Evolutionary conservation across 495 filamentous ascomycete species (phyloP), one percentile per base, ranked within the genome.

Genomic region (Extremus antarcticus): DNA sequence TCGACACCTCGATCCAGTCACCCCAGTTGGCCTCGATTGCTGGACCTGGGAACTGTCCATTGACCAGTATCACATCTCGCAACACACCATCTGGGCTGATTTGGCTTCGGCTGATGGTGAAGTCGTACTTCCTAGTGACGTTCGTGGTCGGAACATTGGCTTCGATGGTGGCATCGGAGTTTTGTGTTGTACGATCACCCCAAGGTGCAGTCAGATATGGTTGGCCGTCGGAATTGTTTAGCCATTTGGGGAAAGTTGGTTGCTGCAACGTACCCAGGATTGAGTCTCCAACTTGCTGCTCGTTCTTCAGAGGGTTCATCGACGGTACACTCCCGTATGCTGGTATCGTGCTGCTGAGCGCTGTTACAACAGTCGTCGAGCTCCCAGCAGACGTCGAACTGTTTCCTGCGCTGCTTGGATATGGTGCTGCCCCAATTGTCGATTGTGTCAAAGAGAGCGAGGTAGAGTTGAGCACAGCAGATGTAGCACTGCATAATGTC

Each of bases 81-180:
- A 78, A 74, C 48, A 78, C 74, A 66, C 21, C 67, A 61, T 63
- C 77, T 56, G 60, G 74, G 48, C 53, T 75, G 46, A 78, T 76
- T 22, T 66, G 60, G 3, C 73, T 72, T 25, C 78, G 73, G 45
- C 70, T 71, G 50, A 81, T 63, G 11, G 73, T 75, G 61, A 79
- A 79, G 50, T 82, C 69, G 60, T 80, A 81, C 32, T 52, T 66
- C 1, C 77, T 68, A 0, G 70, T 71, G 16, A 74, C 66, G 2
- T 74, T 73, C 22, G 61, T 63, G 43, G 43, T 38, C 1, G 61
- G 61, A 13, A 63, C 32, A 25, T 54, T 48, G 43, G 17, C 32
- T 9, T 15, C 17, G 47, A 51, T 35, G 7, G 47, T 55, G 15
- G 51, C 55, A 25, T 58, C 55, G 9, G 43, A 53, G 50, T 53